These are phyloP conservation scores for Cokeromyces recurvatus DNA, from an alignment of 371 early-diverging fungal species.

Conservation along the genomic window DNA sequence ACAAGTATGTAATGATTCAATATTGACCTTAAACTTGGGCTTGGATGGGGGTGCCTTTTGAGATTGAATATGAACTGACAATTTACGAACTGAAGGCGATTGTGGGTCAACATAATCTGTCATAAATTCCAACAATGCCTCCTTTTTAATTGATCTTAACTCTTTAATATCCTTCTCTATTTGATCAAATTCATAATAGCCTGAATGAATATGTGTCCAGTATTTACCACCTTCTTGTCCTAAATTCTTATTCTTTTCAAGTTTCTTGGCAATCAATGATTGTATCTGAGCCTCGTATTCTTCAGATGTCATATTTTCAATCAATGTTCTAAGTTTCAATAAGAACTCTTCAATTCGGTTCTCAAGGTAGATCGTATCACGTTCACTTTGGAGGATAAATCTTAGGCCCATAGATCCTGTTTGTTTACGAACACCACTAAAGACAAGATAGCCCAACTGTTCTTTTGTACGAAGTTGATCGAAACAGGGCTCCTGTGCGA, in stretches of 20 bases:
- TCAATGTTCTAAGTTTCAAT: constrained; percentile 38
- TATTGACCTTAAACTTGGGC: constrained; percentile 40
- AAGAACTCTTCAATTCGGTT: constrained; percentile 79
- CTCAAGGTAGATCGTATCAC: constrained; percentile 80
- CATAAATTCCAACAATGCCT: constrained; percentile 58
- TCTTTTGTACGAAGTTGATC: constrained; percentile 91
- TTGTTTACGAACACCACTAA: constrained; percentile 64
- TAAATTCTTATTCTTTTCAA: constrained; percentile 87
- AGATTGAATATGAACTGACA: constrained; percentile 67
- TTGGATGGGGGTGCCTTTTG: constrained; percentile 38
- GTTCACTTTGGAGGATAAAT: constrained; percentile 85
- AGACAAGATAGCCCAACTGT: constrained; percentile 80
- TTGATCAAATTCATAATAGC: constrained; percentile 85
- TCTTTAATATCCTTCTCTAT: constrained; percentile 55
- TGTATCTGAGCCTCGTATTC: constrained; percentile 74
- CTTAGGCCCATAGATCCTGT: constrained; percentile 65
- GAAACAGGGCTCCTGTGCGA: constrained; percentile 86
- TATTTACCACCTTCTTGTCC: constrained; percentile 70
- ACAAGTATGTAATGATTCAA: constrained; percentile 41
- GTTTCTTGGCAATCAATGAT: constrained; percentile 65
- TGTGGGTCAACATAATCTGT: constrained; percentile 51
- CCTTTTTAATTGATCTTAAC: constrained; percentile 44
- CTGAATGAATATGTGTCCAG: constrained; percentile 76
- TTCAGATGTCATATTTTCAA: constrained; percentile 63
- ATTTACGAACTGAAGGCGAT: constrained; percentile 52